Evolutionary conservation across 257 asterid species (phyloP).

Genomic region (Henckelia pumila): DNA sequence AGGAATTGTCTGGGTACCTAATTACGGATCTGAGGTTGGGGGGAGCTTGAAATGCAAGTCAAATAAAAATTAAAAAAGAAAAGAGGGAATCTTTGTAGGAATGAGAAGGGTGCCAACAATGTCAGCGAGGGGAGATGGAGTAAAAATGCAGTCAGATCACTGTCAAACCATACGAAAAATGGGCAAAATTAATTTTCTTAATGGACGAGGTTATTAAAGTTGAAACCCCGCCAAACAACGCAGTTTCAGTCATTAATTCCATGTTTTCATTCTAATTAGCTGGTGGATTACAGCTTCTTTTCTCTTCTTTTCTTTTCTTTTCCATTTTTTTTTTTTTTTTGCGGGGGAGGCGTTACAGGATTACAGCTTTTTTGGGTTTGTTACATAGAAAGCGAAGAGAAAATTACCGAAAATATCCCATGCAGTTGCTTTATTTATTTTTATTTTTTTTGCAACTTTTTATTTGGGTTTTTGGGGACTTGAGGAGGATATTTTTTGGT

Average conservation of each 20-base stretch:
- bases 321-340: no score
- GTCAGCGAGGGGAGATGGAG: slow-evolving; percentile 42
- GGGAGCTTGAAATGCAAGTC: slow-evolving; percentile 55
- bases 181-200: not conserved
- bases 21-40: slow-evolving; percentile 68
- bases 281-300: not conserved
- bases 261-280: not conserved
- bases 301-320: no score
- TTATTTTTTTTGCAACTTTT: no score
- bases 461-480: not conserved
- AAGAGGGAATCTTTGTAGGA: slow-evolving; percentile 41
- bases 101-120: slow-evolving; percentile 33
- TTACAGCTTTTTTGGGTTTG: no score
- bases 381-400: no score
- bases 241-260: not conserved
- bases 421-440: no score
- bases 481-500: not conserved
- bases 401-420: no score
- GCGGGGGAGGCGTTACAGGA: no score
- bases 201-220: not conserved
- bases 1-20: slow-evolving; percentile 45
- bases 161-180: not conserved
- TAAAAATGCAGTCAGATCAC: slow-evolving; percentile 29
- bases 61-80: slow-evolving; percentile 16
- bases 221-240: not conserved